phyloP scores from a whole-genome alignment of 129 eudicot genomes.

The Helianthus tuberosus region DNA sequence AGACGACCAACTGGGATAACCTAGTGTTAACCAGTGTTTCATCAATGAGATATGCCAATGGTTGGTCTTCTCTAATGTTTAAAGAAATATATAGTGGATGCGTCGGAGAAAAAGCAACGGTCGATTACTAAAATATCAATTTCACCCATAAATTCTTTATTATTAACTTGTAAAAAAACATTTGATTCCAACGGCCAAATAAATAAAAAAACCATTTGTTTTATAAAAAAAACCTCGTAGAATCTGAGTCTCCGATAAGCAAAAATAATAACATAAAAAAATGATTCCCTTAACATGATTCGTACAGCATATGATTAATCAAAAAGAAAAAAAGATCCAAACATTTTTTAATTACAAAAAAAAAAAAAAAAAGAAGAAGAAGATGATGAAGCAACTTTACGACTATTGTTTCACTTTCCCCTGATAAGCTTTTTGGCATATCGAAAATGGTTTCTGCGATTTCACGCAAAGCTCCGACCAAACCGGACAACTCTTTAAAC shows the following conservation, averaged over 20 bases:
- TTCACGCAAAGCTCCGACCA: constrained; percentile 10
- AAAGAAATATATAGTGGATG: no score
- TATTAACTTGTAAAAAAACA: neutral
- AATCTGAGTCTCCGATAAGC: neutral
- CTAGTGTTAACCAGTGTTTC: no score
- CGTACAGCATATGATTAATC: neutral
- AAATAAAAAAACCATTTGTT: neutral
- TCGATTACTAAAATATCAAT: no score
- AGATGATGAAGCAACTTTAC: neutral
- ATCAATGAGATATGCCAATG: no score
- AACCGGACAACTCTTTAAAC: neutral
- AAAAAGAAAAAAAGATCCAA: neutral
- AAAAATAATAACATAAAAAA: neutral
- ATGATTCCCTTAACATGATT: neutral
- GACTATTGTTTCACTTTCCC: neutral
- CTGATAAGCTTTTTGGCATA: neutral
- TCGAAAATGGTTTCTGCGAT: constrained; percentile 6
- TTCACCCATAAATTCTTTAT: no score
- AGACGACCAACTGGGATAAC: no score
- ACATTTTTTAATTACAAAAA: neutral
- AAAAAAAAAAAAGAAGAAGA: neutral
- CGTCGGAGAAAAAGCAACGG: no score
- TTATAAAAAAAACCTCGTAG: neutral
- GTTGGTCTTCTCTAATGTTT: no score
- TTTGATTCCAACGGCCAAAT: constrained; percentile 9